Percentiles rank a stretch among this genome's conserved stretches.
phyloP scores from a whole-genome alignment of 2,329 filamentous ascomycete species.

The Microsporum canis region DNA sequence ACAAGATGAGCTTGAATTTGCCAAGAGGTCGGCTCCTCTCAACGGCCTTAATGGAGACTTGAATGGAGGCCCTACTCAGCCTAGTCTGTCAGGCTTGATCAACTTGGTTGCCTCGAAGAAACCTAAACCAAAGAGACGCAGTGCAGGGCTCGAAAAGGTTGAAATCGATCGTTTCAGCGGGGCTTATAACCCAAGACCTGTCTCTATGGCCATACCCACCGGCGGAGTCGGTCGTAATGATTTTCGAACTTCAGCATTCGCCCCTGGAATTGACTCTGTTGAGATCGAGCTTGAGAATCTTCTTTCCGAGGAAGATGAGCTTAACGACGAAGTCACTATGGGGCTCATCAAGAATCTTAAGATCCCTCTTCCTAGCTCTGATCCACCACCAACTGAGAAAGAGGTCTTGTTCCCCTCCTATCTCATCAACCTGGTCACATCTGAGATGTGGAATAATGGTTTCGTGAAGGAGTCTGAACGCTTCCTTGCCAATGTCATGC shows the following conservation, averaged over 20 bases:
- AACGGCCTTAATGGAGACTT: conserved; percentile 53
- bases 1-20: conserved; percentile 82
- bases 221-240: conserved; percentile 45
- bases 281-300: conserved; percentile 91
- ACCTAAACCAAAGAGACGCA: conserved; percentile 68
- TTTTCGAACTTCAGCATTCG: conserved; percentile 63
- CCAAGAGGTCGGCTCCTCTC: conserved; percentile 63
- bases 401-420: conserved; percentile 98
- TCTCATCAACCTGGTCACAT: conserved; percentile 96
- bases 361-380: conserved; percentile 80
- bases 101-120: conserved; percentile 96
- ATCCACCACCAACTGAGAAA: conserved; percentile 88
- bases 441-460: conserved; percentile 99
- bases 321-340: conserved; percentile 95
- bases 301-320: conserved; percentile 83
- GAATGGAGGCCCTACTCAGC: conserved; percentile 50
- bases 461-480: conserved; percentile 99
- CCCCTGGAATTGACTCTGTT: conserved; percentile 74
- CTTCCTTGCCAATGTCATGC: conserved; percentile 98
- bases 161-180: conserved; percentile 83
- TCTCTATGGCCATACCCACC: conserved; percentile 79
- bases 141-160: conserved; percentile 74
- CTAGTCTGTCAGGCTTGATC: conserved; percentile 66
- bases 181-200: conserved; percentile 85
- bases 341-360: conserved; percentile 93